These are phyloP conservation scores for Paraphysoderma sedebokerense DNA, from an alignment of 371 early-diverging fungal genomes.

Conservation along the genomic window DNA sequence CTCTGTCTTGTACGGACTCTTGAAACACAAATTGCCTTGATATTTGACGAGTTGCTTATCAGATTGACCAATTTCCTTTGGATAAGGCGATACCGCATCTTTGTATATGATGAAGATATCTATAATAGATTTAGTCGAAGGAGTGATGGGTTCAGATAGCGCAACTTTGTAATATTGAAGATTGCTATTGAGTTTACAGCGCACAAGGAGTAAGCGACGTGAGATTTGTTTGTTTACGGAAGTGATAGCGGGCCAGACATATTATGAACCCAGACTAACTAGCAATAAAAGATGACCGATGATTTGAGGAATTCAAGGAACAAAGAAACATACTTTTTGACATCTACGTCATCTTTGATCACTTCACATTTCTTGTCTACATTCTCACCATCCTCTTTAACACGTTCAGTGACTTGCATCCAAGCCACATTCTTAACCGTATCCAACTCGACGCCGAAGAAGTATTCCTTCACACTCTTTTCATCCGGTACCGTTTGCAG, in stretches of 20 bases:
- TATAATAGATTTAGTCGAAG: conserved; percentile 45
- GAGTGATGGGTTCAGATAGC: conserved; percentile 33
- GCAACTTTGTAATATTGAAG: conserved; percentile 38
- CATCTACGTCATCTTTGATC: too few relatives aligned
- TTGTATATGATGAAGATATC: conserved; percentile 42
- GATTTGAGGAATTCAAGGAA: too few relatives aligned
- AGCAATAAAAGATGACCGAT: too few relatives aligned
- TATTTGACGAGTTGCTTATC: conserved; percentile 47
- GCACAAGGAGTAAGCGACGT: not conserved
- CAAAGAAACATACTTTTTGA: too few relatives aligned
- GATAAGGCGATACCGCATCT: conserved; percentile 40
- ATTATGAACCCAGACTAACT: too few relatives aligned
- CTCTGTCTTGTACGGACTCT: conserved; percentile 43
- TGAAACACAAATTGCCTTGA: conserved; percentile 36
- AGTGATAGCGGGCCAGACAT: not conserved
- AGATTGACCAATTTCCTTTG: conserved; percentile 45
- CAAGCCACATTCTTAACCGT: conserved; percentile 7
- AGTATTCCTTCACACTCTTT: conserved; percentile 7
- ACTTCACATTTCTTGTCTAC: not conserved
- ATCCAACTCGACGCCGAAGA: conserved; percentile 1
- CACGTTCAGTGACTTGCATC: conserved; percentile 13
- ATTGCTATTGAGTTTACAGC: conserved; percentile 10
- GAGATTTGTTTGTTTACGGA: not conserved
- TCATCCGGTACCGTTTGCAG: conserved; percentile 11
- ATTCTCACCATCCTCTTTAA: conserved; percentile 3